Base-by-base conservation (phyloP, 331 rosid genomes). In the Spiraea crenata region DNA sequence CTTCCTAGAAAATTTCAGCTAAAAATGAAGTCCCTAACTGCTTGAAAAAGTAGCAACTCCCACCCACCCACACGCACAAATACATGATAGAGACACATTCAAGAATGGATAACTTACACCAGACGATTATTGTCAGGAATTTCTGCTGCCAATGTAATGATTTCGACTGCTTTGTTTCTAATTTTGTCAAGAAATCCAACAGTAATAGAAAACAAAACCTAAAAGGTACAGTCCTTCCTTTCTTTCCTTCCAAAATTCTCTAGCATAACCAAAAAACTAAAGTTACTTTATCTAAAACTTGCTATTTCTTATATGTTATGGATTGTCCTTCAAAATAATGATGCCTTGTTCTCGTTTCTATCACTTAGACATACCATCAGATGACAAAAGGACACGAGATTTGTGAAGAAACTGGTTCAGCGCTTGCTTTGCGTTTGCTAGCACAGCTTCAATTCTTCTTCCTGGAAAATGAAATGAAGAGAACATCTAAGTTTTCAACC, bases 131-230 rank as follows among this genome's bases (percentile, higher is more conserved):
- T 89, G 75, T 92, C 96, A 6, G 93, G 93, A 78, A 92, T 92
- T 81, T 92, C 93, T 69, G 96, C 96, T 25, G 96, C 96, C 97
- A 89, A 79, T 80, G 70, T 60, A 92, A 74, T 37, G 91, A 92
- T 65, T 75, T 75, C 0, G 88, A 80, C 86, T 84, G 83, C 81
- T 92, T 92, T 5, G 86, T 85, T 78, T 85, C 97, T 92, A 77
- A 81, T 74, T 56, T 85, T 70, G 93, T 87, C 78, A 91, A 83
- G 77, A 81, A 80, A 85, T 64, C 78, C 76, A 82, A 75, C 67
- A 75, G n/a, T 66, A 63, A 17, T 15, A n/a, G n/a, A n/a, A n/a
- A n/a, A n/a, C n/a, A n/a, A n/a, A n/a, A n/a, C n/a, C n/a, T n/a
- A 69, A 59, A 51, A 52, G n/a, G 70, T 56, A 31, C 6, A 60